Evolutionary conservation across 2,329 filamentous ascomycete species (phyloP), one percentile per base, ranked within the genome.

Genomic region (Lecanicillium sp.): DNA sequence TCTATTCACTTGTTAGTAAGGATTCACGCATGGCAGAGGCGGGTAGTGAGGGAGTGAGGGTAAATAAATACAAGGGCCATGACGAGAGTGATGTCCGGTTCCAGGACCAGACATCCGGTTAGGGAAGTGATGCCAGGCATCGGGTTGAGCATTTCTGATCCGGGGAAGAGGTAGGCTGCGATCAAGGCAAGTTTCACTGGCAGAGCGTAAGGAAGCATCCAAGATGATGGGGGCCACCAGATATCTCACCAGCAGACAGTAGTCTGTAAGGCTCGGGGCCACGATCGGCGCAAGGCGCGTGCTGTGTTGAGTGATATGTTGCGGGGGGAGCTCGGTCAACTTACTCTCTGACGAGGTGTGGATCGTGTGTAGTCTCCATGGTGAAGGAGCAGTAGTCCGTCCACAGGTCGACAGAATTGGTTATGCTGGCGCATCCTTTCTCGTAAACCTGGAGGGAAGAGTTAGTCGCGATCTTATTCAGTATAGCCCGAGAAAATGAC

Each of bases 331-430:
- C 68, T 64, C 58, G 55, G 54, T 70, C 73, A 79, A 97, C 93
- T 97, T 95, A 98, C 93, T 97, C 93, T 95, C 93, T 85, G 73
- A 96, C 94, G 69, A 94, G 79, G 65, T 94, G 87, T 60, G 88
- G 80, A 65, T 95, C 90, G 71, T 98, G 93, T 58, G 87, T 93
- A 50, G 93, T 97, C 66, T 97, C 90, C 72, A 93, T 90, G 69
- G 97, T 97, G 81, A 97, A 97, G 61, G 84, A 81, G 73, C 91
- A 97, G 73, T 96, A 98, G 61, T 95, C 90, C 45, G 89, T 87
- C 93, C 93, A 98, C 51, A 98, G 76, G 65, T 98, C 93, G 60
- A 96, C 90, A 29, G 91, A 97, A 63, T 87, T 89, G 48, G 86
- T 85, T 61, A 97, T 90, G 69, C 89, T 93, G 36, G 90, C 89